Evolutionary conservation across 2,329 filamentous ascomycete species (phyloP).

Genomic region (Pseudocercospora crystallina): DNA sequence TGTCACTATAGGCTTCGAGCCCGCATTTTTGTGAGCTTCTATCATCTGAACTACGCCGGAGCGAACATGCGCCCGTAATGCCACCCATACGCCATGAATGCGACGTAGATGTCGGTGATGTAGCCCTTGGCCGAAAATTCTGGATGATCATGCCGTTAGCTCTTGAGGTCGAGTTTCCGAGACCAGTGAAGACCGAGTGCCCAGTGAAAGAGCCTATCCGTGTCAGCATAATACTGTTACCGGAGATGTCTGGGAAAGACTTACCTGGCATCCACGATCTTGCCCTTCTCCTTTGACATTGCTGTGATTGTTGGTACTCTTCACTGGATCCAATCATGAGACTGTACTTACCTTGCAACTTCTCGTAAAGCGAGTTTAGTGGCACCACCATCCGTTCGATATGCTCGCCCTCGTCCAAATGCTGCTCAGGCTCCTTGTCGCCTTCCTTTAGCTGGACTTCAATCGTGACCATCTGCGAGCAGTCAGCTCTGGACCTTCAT

Average conservation of each 20-base stretch:
- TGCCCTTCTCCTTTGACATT: slow-evolving; percentile 48
- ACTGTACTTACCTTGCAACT: slow-evolving; percentile 44
- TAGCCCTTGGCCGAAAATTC: slow-evolving; percentile 20
- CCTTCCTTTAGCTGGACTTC: slow-evolving; percentile 55
- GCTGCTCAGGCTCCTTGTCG: slow-evolving; percentile 57
- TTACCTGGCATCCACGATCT: slow-evolving; percentile 52
- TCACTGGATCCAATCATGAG: background rate
- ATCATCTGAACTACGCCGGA: background rate
- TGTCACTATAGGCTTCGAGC: too few species aligned
- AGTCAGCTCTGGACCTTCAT: background rate
- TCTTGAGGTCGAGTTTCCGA: slow-evolving; percentile 29
- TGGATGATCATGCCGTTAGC: slow-evolving; percentile 20
- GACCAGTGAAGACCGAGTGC: slow-evolving; percentile 56
- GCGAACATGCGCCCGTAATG: slow-evolving; percentile 26
- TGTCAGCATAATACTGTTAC: background rate
- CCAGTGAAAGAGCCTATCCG: slow-evolving; percentile 58
- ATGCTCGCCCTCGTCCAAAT: slow-evolving; percentile 61
- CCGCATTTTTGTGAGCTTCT: background rate
- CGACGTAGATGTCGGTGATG: slow-evolving; percentile 34
- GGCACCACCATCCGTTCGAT: slow-evolving; percentile 62
- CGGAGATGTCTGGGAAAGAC: slow-evolving; percentile 5
- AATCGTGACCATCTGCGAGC: slow-evolving; percentile 53
- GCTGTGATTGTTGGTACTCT: slow-evolving; percentile 29
- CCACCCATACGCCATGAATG: slow-evolving; percentile 34
- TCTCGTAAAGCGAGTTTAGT: slow-evolving; percentile 56